Base-by-base conservation (phyloP, 768 basidiomycete genomes). In the Suillus placidus region DNA sequence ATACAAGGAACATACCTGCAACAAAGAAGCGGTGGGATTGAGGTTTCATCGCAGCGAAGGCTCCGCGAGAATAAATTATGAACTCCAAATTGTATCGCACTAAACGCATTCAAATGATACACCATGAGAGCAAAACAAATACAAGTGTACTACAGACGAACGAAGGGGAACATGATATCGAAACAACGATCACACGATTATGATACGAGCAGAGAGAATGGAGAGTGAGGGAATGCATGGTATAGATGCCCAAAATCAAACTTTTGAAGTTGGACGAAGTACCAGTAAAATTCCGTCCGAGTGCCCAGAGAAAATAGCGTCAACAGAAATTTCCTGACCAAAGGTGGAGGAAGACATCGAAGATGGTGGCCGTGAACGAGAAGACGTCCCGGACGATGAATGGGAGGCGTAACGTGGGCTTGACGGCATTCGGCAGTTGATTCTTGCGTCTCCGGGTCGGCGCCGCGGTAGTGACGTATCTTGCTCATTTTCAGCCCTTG, bases 201-300 rank as follows among this genome's bases (percentile, higher is more conserved):
- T 26, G 26, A 55, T 23, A 20, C 7, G n/a, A 16, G 2, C 23
- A 38, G 9, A 57, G 14, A 58, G 37, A 58, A 38, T 18, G 38
- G 6, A 18, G 14, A 26, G 56, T 16, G 6, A n/a, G 32, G 30
- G 26, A 26, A 40, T 60, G 30, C 38, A 40, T 40, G 23, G 38
- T 40, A 30, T 26, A 42, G 40, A 20, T 38, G 57, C 13, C 18
- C 13, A 12, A 42, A 42, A 30, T 60, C 40, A 60, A 42, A 8
- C 42, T 10, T 71, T 63, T 43, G 77, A 73, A 42, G 84, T 82
- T 56, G 82, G 78, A 26, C 92, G 86, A 14, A 94, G 77, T 69
- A 94, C 91, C 67, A 92, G 89, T 80, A 94, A 86, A 64, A 94
- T 80, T 6, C 92, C 92, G 72, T 94, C 92, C 35, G 92, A 93